A percentile compares a stretch with the other conserved stretches of the same genome.
These are phyloP conservation scores for Psilocybe subaeruginosa DNA, from an alignment of 768 basidiomycete species.

Conservation along the genomic window DNA sequence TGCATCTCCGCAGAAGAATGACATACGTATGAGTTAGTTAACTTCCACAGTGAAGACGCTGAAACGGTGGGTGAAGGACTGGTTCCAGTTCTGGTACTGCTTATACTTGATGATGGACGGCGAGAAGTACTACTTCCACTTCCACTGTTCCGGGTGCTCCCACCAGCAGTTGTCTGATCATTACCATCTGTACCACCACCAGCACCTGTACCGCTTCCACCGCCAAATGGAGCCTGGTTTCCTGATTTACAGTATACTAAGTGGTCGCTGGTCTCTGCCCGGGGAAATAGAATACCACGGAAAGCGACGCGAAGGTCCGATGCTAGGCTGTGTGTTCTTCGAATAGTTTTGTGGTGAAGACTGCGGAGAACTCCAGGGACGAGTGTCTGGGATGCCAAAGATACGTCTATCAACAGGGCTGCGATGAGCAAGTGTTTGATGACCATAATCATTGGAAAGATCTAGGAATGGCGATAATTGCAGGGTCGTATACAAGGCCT, in stretches of 20 bases:
- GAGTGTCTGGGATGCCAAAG: conserved; percentile 29
- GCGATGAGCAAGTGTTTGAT: conserved; percentile 37
- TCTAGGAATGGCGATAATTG: conserved; percentile 21
- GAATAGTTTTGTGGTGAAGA: conserved; percentile 57
- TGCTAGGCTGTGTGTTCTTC: conserved; percentile 63
- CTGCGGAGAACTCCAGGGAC: conserved; percentile 46
- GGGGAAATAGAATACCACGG: conserved; percentile 50
- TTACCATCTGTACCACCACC: conserved; percentile 22
- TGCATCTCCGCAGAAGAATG: conserved; percentile 11
- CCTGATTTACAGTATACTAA: conserved; percentile 49
- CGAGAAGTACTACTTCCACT: conserved; percentile 6
- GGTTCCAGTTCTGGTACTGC: conserved; percentile 10
- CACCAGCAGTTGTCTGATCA: conserved; percentile 22
- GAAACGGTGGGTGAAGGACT: conserved; percentile 25
- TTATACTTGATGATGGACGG: conserved; percentile 12
- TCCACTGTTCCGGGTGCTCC: conserved; percentile 12
- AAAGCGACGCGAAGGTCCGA: conserved; percentile 73
- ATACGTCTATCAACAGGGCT: conserved; percentile 34
- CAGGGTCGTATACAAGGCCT: conserved; percentile 17
- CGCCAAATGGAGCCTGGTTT: conserved; percentile 29
- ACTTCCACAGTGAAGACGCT: conserved; percentile 58
- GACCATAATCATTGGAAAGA: conserved; percentile 25
- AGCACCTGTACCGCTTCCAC: conserved; percentile 14
- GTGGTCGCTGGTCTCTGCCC: conserved; percentile 31
- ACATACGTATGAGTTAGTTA: conserved; percentile 57